Evolutionary conservation across 345 rosid species (phyloP), one percentile per base, ranked within the genome.

Genomic region (Melastoma malabathricum): DNA sequence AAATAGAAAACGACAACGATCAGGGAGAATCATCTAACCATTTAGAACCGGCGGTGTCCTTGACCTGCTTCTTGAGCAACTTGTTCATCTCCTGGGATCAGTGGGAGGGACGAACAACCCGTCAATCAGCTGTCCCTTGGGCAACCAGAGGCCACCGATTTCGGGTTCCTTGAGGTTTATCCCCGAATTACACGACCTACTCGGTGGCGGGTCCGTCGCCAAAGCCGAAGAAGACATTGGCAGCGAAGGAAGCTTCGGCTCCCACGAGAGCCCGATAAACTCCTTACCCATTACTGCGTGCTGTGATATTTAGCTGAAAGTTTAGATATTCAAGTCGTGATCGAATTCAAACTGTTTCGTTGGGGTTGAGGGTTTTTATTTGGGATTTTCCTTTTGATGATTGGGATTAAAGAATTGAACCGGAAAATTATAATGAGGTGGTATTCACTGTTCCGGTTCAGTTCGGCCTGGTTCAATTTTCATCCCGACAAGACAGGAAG

Each of bases 101-200:
- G 60, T 79, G 22, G 95, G 90, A 0, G 88, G 84, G 17, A 92
- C 71, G 67, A 70, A 92, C 22, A 92, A 69, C n/a, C 90, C 94
- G 68, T 87, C 88, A 18, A 87, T 59, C 23, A 92, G 94, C 59
- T 84, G 79, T 31, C 75, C 31, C 34, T 58, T 70, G 31, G 84
- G 61, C 29, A 57, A 70, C 96, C 93, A 92, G 17, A 87, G 90
- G 15, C 56, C 57, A 55, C 71, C 34, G 16, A 47, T 68, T 62
- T 71, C 65, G 0, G 55, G 43, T 29, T 52, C 55, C 54, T 55
- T 60, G 54, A n/a, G 53, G 15, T 47, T 64, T 56, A 38, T 47
- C 25, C 5, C 22, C 23, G 16, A 19, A 4, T 57, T 72, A 14
- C 65, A 10, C n/a, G 23, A 15, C 13, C 15, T 19, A 17, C 46